These are phyloP conservation scores for Capsicum chinense DNA, from an alignment of 257 asterid genomes.

Conservation along the genomic window DNA sequence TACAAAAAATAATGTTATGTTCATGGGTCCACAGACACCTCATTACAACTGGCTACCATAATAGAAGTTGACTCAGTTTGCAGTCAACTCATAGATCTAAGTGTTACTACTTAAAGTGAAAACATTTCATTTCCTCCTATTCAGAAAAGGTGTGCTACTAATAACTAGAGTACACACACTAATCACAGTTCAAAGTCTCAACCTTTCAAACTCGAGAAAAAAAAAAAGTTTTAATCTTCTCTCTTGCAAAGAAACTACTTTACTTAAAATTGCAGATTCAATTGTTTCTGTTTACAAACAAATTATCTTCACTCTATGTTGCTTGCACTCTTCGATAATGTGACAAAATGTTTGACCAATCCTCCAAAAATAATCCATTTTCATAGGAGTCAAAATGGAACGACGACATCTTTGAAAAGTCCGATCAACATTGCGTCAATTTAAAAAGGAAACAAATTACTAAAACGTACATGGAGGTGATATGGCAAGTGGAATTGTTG, in stretches of 20 bases:
- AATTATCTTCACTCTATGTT: neutral
- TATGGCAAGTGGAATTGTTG: slow-evolving; percentile 68
- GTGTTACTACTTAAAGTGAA: neutral
- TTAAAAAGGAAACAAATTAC: neutral
- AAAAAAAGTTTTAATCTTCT: neutral
- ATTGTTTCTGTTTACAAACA: neutral
- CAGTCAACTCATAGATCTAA: slow-evolving; percentile 44
- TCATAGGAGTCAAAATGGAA: neutral
- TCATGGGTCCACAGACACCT: slow-evolving; percentile 38
- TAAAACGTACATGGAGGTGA: slow-evolving; percentile 58
- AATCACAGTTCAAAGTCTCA: neutral
- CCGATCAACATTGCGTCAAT: neutral
- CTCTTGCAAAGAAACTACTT: slow-evolving; percentile 1
- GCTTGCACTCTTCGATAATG: neutral
- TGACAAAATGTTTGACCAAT: neutral
- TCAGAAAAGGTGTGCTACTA: neutral
- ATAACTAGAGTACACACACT: neutral
- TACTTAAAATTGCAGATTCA: neutral
- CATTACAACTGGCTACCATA: slow-evolving; percentile 51
- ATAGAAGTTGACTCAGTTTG: slow-evolving; percentile 43
- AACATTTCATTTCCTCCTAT: neutral
- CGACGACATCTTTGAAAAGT: neutral
- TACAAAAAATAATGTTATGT: neutral
- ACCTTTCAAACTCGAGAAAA: neutral
- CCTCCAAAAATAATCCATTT: neutral